A percentile compares a stretch with the other conserved stretches of the same genome.
Evolutionary conservation across 371 early-diverging fungal genomes (phyloP).

Genomic region (Mortierella polycephala): DNA sequence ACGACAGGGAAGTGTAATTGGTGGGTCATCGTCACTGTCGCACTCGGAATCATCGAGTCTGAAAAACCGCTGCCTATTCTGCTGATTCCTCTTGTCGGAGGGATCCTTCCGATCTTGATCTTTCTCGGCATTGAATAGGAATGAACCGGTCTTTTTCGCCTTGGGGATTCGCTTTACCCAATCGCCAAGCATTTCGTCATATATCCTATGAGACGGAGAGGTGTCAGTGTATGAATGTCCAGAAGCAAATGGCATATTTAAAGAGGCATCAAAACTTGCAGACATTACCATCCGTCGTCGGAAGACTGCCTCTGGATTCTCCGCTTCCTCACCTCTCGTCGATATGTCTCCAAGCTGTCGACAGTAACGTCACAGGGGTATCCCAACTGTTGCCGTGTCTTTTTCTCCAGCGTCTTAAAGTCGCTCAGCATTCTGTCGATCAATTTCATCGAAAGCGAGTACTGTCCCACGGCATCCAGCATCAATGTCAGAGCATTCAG

Average conservation of each 20-base stretch:
- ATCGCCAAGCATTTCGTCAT: conserved; percentile 32
- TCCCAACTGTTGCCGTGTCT: conserved; percentile 8
- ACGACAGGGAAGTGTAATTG: background rate
- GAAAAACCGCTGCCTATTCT: too few relatives aligned
- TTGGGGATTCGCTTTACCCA: conserved; percentile 24
- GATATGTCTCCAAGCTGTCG: conserved; percentile 5
- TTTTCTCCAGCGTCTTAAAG: conserved; percentile 10
- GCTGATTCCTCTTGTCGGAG: too few relatives aligned
- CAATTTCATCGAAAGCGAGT: conserved; percentile 33
- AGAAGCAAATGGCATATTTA: background rate
- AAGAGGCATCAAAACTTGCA: background rate
- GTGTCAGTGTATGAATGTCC: background rate
- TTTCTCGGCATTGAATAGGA: background rate
- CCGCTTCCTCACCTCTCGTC: conserved; percentile 20
- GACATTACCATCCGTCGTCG: conserved; percentile 12
- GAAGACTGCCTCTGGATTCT: background rate
- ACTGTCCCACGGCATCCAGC: conserved; percentile 37
- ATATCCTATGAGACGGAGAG: conserved; percentile 12
- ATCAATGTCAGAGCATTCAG: conserved; percentile 27
- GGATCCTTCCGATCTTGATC: too few relatives aligned
- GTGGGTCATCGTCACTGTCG: background rate
- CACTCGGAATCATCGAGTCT: background rate
- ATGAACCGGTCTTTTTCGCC: background rate
- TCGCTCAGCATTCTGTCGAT: conserved; percentile 27
- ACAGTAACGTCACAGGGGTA: conserved; percentile 16